These are phyloP conservation scores for Henckelia pumila DNA, from an alignment of 257 asterid species.

Conservation along the genomic window DNA sequence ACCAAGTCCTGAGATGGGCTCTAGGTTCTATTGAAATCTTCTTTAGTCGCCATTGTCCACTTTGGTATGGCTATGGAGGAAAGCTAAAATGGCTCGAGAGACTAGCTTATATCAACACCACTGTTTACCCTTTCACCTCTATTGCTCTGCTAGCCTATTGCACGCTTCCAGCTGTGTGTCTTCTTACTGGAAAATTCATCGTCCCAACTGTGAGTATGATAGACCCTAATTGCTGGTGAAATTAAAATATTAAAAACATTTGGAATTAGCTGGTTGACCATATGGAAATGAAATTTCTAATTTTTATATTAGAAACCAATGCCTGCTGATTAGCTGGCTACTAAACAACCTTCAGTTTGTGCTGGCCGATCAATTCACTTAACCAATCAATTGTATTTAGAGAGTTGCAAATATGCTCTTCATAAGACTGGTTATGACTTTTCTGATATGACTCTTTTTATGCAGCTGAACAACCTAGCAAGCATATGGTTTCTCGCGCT, in stretches of 20 bases:
- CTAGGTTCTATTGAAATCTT: conserved; percentile 88
- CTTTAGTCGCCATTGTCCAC: conserved; percentile 88
- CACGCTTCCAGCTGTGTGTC: conserved; percentile 79
- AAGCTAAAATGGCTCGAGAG: conserved; percentile 73
- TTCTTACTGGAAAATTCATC: conserved; percentile 82
- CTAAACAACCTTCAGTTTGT: background rate
- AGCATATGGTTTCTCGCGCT: conserved; percentile 83
- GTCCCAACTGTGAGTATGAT: conserved; percentile 68
- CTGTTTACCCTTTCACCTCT: conserved; percentile 83
- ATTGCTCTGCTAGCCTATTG: conserved; percentile 78
- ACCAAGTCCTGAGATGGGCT: conserved; percentile 91
- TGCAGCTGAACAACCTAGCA: conserved; percentile 73
- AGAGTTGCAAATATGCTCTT: background rate
- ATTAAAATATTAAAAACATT: background rate
- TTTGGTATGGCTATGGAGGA: conserved; percentile 82
- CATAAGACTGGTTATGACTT: conserved; percentile 1
- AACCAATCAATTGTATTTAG: background rate
- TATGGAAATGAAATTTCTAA: background rate
- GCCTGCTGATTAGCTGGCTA: background rate
- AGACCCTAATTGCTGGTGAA: background rate
- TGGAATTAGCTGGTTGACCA: background rate
- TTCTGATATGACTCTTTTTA: conserved; percentile 15
- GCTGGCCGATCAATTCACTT: background rate
- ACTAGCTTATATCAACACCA: conserved; percentile 74
- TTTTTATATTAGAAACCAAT: too few species aligned